A percentile compares a stretch with the other conserved stretches of the same genome.
Evolutionary conservation across 2,329 filamentous ascomycete species (phyloP).

Genomic region (Chrysosporium queenslandicum): DNA sequence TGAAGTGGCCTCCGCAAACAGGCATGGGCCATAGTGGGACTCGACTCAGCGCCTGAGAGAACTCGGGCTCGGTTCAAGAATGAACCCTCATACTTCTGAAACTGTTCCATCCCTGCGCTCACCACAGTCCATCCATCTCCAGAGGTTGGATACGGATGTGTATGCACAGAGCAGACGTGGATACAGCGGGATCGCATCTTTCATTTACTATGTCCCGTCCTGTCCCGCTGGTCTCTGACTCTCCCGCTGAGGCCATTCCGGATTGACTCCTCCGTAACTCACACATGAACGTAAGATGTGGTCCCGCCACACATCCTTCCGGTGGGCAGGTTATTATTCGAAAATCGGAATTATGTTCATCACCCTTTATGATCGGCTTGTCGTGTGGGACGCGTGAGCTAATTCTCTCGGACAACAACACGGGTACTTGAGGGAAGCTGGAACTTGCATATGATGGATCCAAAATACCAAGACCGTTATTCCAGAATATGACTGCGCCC

Average conservation of each 20-base stretch:
- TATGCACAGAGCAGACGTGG: not conserved
- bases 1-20: not conserved
- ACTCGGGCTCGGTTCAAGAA: not conserved
- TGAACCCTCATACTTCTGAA: not conserved
- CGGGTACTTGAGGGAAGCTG: not conserved
- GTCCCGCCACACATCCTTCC: not conserved
- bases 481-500: too few relatives aligned
- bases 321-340: not conserved
- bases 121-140: not conserved
- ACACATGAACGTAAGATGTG: too few relatives aligned
- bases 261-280: too few relatives aligned
- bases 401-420: not conserved
- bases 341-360: not conserved
- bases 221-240: not conserved
- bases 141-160: too few relatives aligned
- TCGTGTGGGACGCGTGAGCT: not conserved
- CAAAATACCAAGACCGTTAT: too few relatives aligned
- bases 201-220: not conserved
- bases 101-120: not conserved
- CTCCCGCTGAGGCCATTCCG: not conserved
- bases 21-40: not conserved
- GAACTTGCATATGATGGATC: not conserved
- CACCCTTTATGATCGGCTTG: not conserved
- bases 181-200: not conserved
- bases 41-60: too few relatives aligned